Percentiles rank a stretch among this genome's conserved stretches.
Evolutionary conservation across 768 basidiomycete species (phyloP).

Genomic region (Wakefieldia striispora): DNA sequence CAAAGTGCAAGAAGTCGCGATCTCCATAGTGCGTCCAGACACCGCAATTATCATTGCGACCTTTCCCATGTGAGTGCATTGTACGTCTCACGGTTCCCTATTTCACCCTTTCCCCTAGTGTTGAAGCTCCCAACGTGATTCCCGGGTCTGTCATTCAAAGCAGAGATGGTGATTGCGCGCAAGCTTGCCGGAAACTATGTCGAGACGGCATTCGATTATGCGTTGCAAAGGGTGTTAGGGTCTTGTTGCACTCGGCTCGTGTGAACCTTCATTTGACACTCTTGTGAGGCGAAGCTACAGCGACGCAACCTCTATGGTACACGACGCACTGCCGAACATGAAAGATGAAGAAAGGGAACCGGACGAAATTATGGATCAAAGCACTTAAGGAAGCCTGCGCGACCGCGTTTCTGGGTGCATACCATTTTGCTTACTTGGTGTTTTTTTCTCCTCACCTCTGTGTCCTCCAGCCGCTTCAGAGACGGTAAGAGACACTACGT

Average conservation of each 20-base stretch:
- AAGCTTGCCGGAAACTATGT: neutral
- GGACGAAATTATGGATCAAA: neutral
- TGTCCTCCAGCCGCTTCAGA: conserved; percentile 2
- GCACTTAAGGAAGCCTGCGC: conserved; percentile 2
- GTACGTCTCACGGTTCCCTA: neutral
- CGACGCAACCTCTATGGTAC: neutral
- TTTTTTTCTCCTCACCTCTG: no score
- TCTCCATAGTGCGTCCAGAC: conserved; percentile 5
- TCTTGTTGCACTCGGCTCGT: neutral
- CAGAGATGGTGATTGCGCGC: neutral
- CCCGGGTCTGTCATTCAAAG: conserved; percentile 8
- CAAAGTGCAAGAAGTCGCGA: neutral
- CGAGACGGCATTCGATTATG: neutral
- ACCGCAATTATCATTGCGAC: neutral
- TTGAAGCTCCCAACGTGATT: conserved; percentile 15
- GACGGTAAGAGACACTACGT: conserved; percentile 1
- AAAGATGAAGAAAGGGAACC: neutral
- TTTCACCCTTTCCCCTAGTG: neutral
- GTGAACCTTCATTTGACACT: neutral
- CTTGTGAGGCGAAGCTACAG: neutral
- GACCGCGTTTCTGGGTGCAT: conserved; percentile 4
- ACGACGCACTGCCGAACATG: neutral
- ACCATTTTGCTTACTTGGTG: neutral
- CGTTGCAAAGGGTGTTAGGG: neutral
- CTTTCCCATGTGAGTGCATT: conserved; percentile 2